Evolutionary conservation across 768 basidiomycete species (phyloP).

Genomic region (Mycena pura): DNA sequence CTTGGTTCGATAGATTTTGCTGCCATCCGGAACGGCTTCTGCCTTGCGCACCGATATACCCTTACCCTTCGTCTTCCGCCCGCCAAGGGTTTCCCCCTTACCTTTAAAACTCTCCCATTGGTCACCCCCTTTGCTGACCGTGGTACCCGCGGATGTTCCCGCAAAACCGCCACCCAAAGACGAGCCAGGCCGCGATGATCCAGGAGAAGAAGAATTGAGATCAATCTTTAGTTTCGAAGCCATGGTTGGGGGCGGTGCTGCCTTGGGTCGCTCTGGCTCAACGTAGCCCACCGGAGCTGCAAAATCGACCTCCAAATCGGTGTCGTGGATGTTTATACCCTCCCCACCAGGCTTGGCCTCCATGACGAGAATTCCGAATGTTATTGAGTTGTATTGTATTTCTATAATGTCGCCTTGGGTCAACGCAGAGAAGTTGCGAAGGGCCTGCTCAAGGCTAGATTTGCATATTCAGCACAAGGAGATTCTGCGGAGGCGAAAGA

Average conservation of each 20-base stretch:
- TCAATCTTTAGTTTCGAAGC: slow-evolving; percentile 97
- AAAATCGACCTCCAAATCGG: slow-evolving; percentile 98
- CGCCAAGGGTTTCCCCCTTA: slow-evolving; percentile 87
- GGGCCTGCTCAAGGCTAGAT: slow-evolving; percentile 87
- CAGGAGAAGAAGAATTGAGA: slow-evolving; percentile 83
- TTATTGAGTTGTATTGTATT: slow-evolving; percentile 94
- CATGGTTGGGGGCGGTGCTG: slow-evolving; percentile 88
- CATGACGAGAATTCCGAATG: slow-evolving; percentile 96
- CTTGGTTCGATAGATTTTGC: slow-evolving; percentile 93
- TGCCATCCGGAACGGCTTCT: slow-evolving; percentile 78
- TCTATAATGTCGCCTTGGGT: slow-evolving; percentile 98
- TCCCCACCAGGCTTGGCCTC: slow-evolving; percentile 86
- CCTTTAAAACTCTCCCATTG: slow-evolving; percentile 98
- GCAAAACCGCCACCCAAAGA: slow-evolving; percentile 74
- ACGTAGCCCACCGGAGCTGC: slow-evolving; percentile 92
- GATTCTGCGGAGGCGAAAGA: background rate
- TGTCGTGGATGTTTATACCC: slow-evolving; percentile 91
- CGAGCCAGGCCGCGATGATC: slow-evolving; percentile 82
- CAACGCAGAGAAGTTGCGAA: slow-evolving; percentile 90
- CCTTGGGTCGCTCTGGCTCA: slow-evolving; percentile 88
- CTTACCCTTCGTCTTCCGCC: slow-evolving; percentile 94
- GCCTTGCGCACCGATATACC: slow-evolving; percentile 85
- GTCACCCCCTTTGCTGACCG: slow-evolving; percentile 78
- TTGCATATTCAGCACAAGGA: background rate
- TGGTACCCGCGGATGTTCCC: slow-evolving; percentile 52